A percentile compares a stretch with the other conserved stretches of the same genome.
phyloP scores from a whole-genome alignment of 164 flowering plant species.

The Macadamia tetraphylla region DNA sequence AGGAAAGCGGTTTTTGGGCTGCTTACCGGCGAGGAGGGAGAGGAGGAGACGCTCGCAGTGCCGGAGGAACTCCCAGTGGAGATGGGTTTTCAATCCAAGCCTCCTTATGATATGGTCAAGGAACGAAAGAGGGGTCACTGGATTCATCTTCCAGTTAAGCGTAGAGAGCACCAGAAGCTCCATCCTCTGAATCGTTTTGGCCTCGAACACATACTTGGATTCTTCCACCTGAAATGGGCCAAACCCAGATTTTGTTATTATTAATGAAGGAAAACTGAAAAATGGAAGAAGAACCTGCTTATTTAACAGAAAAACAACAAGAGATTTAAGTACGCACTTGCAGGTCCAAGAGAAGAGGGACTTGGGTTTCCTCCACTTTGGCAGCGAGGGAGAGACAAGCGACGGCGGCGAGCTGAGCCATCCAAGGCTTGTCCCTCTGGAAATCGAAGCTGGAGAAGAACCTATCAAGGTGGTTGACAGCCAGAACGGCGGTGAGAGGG shows the following conservation, averaged over 20 bases:
- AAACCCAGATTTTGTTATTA: background rate
- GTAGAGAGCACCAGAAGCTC: conserved; percentile 78
- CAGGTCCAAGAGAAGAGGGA: conserved; percentile 69
- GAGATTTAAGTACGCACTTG: conserved; percentile 40
- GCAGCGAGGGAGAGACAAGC: conserved; percentile 90
- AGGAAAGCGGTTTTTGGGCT: background rate
- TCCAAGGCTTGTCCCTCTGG: conserved; percentile 76
- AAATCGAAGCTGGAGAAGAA: conserved; percentile 45
- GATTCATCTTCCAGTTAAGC: conserved; percentile 85
- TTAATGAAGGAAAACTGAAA: too few species aligned
- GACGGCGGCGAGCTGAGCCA: conserved; percentile 72
- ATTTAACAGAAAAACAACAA: too few species aligned
- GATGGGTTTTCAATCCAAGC: conserved; percentile 43
- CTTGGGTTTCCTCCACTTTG: conserved; percentile 82
- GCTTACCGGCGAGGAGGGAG: conserved; percentile 51
- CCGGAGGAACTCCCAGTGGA: conserved; percentile 50
- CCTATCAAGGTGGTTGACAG: conserved; percentile 72
- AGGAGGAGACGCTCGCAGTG: conserved; percentile 50
- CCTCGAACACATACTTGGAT: conserved; percentile 55
- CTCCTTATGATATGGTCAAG: conserved; percentile 60
- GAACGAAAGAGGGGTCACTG: conserved; percentile 71
- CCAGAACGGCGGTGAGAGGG: conserved; percentile 63
- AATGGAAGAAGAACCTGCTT: background rate
- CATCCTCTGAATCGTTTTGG: conserved; percentile 79
- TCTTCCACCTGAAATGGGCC: conserved; percentile 50